Base-by-base conservation (phyloP, 148 eudicot genomes). In the Rheum nobile region DNA sequence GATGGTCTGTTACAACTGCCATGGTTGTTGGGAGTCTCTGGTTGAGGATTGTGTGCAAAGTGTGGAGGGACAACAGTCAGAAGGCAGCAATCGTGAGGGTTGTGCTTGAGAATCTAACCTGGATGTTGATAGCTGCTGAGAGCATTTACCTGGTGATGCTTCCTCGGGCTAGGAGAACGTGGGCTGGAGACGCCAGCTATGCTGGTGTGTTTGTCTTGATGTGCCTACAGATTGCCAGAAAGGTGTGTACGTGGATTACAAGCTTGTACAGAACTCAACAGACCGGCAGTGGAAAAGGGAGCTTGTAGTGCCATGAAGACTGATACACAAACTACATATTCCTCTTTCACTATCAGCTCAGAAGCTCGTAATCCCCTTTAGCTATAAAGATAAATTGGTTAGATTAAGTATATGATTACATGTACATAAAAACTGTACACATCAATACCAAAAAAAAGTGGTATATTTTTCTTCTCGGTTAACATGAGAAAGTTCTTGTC, bases 1-100 rank as follows among this genome's bases (percentile, higher is more conserved):
- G 87, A 6, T 84, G 85, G 89, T 86, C 89, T 4, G 74, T 72
- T 4, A 84, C 87, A 4, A 84, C 84, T 0, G 81, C 83, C 59
- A 11, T 81, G 76, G 83, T 84, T 2, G 83, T 72, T 3, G 78
- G 84, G 67, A 71, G 78, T 48, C 78, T 84, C 14, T 75, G 79
- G 44, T 70, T 77, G 54, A 84, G 90, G 75, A 79, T 86, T 44
- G 74, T 82, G 44, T 35, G 77, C 55, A 77, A 83, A 43, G 67
- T 84, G 38, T 46, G 79, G 19, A 21, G 61, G 48, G 80, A 82
- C 6, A 61, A 24, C n/a, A 79, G 69, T 74, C 72, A 47, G 13
- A 81, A 39, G 70, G 74, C 70, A 1, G 39, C 3, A 68, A 19
- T 81, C 52, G 43, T 76, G 72, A 82, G 79, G 77, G 63, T 39